phyloP scores from a whole-genome alignment of 1,284 basidiomycete species.

The Cerrena zonata region DNA sequence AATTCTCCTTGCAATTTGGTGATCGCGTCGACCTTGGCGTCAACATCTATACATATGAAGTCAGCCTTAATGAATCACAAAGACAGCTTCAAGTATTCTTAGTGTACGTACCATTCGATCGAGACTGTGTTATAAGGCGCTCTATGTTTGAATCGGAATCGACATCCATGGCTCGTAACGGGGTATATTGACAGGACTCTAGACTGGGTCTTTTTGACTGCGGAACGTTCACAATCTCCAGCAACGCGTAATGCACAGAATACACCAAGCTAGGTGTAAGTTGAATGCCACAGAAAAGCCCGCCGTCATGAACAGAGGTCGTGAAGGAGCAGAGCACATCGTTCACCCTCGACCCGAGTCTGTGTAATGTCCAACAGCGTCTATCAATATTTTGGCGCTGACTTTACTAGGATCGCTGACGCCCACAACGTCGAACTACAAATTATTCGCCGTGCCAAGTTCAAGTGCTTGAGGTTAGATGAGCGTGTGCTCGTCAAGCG shows the following conservation, averaged over 20 bases:
- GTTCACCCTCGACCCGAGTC: background rate
- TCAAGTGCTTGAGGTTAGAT: too few relatives aligned
- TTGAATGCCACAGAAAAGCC: background rate
- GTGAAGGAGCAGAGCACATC: background rate
- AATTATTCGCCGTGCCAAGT: too few relatives aligned
- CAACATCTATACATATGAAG: constrained; percentile 49
- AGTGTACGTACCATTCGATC: constrained; percentile 53
- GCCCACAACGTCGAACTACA: too few relatives aligned
- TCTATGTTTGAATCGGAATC: constrained; percentile 51
- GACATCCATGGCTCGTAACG: constrained; percentile 34
- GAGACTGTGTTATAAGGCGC: constrained; percentile 62
- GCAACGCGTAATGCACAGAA: background rate
- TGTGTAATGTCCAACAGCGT: background rate
- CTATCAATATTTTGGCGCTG: background rate
- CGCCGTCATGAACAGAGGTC: background rate
- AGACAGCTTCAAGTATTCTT: constrained; percentile 8
- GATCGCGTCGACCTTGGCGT: constrained; percentile 73
- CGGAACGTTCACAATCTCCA: background rate
- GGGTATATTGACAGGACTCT: constrained; percentile 4
- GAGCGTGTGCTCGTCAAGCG: too few relatives aligned
- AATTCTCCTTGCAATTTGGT: constrained; percentile 69
- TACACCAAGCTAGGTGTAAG: background rate
- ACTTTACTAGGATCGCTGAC: background rate
- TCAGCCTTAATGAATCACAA: constrained; percentile 3
- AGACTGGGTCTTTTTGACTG: background rate